These are phyloP conservation scores for Spathaspora gorwiae DNA, from an alignment of 805 yeast genomes.

Conservation along the genomic window DNA sequence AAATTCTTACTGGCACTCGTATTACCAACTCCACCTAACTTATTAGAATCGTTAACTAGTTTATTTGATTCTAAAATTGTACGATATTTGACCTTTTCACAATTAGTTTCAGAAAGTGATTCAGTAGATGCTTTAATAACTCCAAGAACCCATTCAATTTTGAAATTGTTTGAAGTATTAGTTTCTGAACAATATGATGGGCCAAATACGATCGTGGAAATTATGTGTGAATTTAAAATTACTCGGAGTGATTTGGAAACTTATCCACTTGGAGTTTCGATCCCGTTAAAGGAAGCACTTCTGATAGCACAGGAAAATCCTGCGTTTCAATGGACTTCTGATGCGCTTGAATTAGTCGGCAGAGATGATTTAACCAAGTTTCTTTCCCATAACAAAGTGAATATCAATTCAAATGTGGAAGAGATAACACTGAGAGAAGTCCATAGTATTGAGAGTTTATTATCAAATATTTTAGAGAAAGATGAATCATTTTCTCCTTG, in stretches of 20 bases:
- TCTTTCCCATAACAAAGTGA: background rate
- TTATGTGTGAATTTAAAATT: conserved; percentile 57
- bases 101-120: conserved; percentile 60
- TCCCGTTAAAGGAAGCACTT: conserved; percentile 64
- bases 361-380: conserved; percentile 55
- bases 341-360: conserved; percentile 55
- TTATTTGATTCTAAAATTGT: conserved; percentile 39
- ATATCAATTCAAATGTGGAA: too few relatives aligned
- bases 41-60: conserved; percentile 53
- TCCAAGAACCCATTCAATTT: conserved; percentile 58
- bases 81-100: conserved; percentile 63
- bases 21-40: conserved; percentile 55
- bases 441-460: conserved; percentile 18
- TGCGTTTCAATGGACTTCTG: conserved; percentile 43
- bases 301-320: conserved; percentile 50
- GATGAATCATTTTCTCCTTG: conserved; percentile 51
- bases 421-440: too few relatives aligned
- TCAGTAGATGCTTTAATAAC: conserved; percentile 55
- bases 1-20: conserved; percentile 43
- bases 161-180: conserved; percentile 58
- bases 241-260: conserved; percentile 52
- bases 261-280: conserved; percentile 65
- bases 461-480: conserved; percentile 31
- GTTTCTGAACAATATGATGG: conserved; percentile 48
- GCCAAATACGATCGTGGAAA: conserved; percentile 51